Percentiles rank a stretch among this genome's conserved stretches.
Evolutionary conservation across 768 basidiomycete genomes (phyloP).

Genomic region (Fomitopsis serialis): DNA sequence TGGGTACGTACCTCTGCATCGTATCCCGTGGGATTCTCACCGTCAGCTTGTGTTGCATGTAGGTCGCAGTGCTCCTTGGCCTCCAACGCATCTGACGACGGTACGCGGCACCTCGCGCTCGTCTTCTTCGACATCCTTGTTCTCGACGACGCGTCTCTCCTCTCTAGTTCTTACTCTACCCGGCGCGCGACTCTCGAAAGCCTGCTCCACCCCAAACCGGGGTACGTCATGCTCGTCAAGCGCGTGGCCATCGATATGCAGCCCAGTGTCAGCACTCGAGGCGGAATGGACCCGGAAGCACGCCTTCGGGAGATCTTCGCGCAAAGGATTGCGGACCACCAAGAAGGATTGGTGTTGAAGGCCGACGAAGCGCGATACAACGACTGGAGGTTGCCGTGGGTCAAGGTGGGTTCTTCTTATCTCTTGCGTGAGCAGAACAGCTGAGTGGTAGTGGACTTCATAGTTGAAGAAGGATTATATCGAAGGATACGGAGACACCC

Average conservation of each 20-base stretch:
- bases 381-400: conserved; percentile 64
- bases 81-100: conserved; percentile 32
- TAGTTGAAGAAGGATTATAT: conserved; percentile 86
- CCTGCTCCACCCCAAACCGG: conserved; percentile 45
- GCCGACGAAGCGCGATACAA: conserved; percentile 65
- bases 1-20: conserved; percentile 3
- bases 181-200: conserved; percentile 62
- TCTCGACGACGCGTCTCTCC: conserved; percentile 55
- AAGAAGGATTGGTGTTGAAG: conserved; percentile 80
- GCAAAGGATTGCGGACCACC: conserved; percentile 39
- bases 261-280: conserved; percentile 24
- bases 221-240: conserved; percentile 60
- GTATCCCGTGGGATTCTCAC: not conserved
- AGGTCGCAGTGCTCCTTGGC: conserved; percentile 35
- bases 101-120: conserved; percentile 60
- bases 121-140: conserved; percentile 85
- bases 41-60: not conserved
- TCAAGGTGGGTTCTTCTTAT: conserved; percentile 47
- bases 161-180: conserved; percentile 48
- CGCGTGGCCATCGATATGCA: conserved; percentile 43
- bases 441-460: not conserved
- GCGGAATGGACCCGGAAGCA: conserved; percentile 3
- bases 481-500: conserved; percentile 71
- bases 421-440: not conserved
- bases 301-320: conserved; percentile 45